A percentile compares a stretch with the other conserved stretches of the same genome.
phyloP scores from a whole-genome alignment of 1,284 basidiomycete genomes.

The Thecaphora thlaspeos region DNA sequence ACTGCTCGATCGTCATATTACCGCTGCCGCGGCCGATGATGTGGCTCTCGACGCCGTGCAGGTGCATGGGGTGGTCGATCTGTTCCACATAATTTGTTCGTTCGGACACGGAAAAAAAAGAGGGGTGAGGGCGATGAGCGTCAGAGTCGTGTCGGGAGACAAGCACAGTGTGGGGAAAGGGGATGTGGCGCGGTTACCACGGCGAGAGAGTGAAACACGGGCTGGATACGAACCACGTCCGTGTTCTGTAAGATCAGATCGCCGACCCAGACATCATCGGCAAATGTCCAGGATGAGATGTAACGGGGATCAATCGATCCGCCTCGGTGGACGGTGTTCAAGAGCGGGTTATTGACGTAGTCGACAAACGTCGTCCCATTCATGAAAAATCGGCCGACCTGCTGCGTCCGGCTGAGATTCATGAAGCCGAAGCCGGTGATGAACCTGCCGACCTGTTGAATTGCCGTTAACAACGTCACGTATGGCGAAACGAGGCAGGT shows the following conservation, averaged over 20 bases:
- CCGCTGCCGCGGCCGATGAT: conserved; percentile 57
- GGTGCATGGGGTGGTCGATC: not conserved
- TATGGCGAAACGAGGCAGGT: too few relatives aligned
- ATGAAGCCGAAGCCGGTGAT: conserved; percentile 29
- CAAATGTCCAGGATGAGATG: conserved; percentile 18
- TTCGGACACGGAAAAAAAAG: too few relatives aligned
- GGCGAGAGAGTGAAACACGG: too few relatives aligned
- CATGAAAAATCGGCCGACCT: conserved; percentile 32
- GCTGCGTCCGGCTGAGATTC: conserved; percentile 18
- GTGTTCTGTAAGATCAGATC: conserved; percentile 58
- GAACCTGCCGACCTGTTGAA: conserved; percentile 18
- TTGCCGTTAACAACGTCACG: too few relatives aligned
- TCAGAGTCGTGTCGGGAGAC: too few relatives aligned
- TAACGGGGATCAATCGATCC: conserved; percentile 18
- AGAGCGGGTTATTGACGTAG: conserved; percentile 50
- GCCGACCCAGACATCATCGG: conserved; percentile 31
- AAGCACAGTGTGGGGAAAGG: too few relatives aligned
- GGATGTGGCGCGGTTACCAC: too few relatives aligned
- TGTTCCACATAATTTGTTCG: too few relatives aligned
- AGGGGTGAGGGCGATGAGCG: too few relatives aligned
- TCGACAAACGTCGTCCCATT: conserved; percentile 33
- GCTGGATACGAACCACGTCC: conserved; percentile 41
- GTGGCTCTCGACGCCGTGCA: conserved; percentile 39
- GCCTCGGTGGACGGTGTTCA: conserved; percentile 25
- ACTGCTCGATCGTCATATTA: conserved; percentile 21